Conservation (phyloP, 306 rosid genomes). For the Elaeagnus macrophylla region DNA sequence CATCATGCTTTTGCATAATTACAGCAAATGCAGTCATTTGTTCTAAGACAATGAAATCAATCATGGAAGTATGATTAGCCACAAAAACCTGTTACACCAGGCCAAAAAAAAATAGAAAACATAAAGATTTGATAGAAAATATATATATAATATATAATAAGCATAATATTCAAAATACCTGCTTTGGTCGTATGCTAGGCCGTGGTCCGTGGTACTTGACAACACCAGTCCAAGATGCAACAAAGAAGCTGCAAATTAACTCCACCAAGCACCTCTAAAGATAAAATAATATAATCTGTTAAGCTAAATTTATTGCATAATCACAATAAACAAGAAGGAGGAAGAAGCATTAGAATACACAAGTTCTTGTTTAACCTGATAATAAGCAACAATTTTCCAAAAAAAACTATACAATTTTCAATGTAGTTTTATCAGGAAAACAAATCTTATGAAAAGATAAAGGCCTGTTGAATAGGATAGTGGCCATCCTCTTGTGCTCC, state of each 20-base stretch:
- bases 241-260: conserved; percentile 95
- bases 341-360: neutral
- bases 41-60: conserved; percentile 87
- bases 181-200: conserved; percentile 86
- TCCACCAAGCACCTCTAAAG: conserved; percentile 82
- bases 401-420: neutral
- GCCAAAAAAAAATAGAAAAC: too few relatives aligned
- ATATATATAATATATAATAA: too few relatives aligned
- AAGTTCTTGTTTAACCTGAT: neutral
- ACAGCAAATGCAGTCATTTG: conserved; percentile 99
- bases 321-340: neutral
- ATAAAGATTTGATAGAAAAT: too few relatives aligned
- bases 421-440: neutral
- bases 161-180: conserved; percentile 31
- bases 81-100: conserved; percentile 63
- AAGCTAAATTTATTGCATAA: neutral
- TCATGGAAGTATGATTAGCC: conserved; percentile 96
- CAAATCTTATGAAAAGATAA: neutral
- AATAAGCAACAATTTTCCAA: neutral
- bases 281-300: conserved; percentile 11
- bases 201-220: conserved; percentile 95
- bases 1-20: conserved; percentile 97
- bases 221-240: conserved; percentile 99
- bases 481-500: neutral
- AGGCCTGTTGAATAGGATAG: neutral